A percentile compares a stretch with the other conserved stretches of the same genome.
Evolutionary conservation across 371 early-diverging fungal species (phyloP).

Genomic region (Mucor racemosus): DNA sequence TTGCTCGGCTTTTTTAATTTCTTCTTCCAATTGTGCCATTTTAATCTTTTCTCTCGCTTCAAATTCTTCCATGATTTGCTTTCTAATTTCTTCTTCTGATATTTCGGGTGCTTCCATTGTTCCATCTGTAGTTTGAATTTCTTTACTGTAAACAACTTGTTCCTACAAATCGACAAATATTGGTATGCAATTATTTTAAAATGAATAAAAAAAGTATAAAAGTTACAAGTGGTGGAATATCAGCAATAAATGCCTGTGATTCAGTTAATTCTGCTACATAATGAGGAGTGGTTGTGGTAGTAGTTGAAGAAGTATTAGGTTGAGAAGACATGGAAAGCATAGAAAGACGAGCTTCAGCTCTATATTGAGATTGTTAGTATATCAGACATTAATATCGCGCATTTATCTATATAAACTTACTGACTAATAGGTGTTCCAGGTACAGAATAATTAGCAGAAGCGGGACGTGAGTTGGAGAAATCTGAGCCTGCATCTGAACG

Average conservation of each 20-base stretch:
- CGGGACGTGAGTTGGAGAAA: conserved; percentile 45
- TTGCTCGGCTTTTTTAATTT: conserved; percentile 56
- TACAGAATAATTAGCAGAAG: conserved; percentile 50
- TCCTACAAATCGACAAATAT: conserved; percentile 54
- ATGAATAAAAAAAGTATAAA: neutral
- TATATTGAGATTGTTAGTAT: neutral
- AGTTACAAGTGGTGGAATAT: conserved; percentile 84
- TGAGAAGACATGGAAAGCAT: conserved; percentile 45
- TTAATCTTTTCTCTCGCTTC: conserved; percentile 65
- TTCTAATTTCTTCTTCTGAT: conserved; percentile 67
- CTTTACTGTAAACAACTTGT: conserved; percentile 89
- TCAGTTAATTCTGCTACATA: conserved; percentile 66
- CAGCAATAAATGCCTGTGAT: conserved; percentile 73
- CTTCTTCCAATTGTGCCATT: conserved; percentile 65
- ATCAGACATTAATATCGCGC: neutral
- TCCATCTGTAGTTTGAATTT: conserved; percentile 81
- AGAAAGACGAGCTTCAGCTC: conserved; percentile 26
- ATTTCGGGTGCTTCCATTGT: conserved; percentile 61
- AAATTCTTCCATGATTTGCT: conserved; percentile 63
- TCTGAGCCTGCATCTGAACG: conserved; percentile 62
- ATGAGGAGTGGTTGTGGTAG: conserved; percentile 25
- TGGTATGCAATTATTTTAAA: neutral
- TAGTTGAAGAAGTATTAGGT: conserved; percentile 13
- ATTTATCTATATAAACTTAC: conserved; percentile 29
- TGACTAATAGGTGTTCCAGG: conserved; percentile 52